Conservation (phyloP, 169 alveolate genomes). For the Plasmodium coatneyi region DNA sequence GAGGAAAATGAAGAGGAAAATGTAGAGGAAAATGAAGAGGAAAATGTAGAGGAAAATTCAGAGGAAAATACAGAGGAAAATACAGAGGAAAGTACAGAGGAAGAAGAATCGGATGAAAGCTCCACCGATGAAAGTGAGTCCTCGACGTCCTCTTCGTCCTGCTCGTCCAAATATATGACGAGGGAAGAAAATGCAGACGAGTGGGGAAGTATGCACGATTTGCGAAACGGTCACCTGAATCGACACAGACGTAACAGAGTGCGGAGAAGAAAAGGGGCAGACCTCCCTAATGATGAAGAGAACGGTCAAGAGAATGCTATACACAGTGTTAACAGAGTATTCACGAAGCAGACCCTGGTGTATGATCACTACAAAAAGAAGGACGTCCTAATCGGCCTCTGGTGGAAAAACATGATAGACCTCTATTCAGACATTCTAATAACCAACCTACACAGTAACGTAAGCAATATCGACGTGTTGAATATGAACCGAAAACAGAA, state of each 20-base stretch:
- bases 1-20: slow-evolving; percentile 35
- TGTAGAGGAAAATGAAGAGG: neutral
- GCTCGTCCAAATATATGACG: slow-evolving; percentile 2
- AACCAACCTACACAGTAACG: slow-evolving; percentile 41
- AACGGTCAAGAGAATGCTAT: neutral
- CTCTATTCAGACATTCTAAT: slow-evolving; percentile 53
- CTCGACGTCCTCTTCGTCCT: slow-evolving; percentile 27
- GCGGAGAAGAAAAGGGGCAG: neutral
- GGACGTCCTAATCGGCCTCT: slow-evolving; percentile 25
- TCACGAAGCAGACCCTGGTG: slow-evolving; percentile 23
- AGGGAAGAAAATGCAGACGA: slow-evolving; percentile 11
- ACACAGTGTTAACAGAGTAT: neutral
- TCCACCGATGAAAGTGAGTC: neutral
- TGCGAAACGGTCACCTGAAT: neutral
- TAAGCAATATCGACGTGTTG: slow-evolving; percentile 39
- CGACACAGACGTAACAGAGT: neutral
- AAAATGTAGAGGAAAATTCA: neutral
- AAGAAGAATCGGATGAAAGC: slow-evolving; percentile 12
- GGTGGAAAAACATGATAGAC: slow-evolving; percentile 68
- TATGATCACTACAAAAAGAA: slow-evolving; percentile 44
- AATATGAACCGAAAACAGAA: slow-evolving; percentile 4
- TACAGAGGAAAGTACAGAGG: slow-evolving; percentile 7
- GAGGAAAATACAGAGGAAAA: neutral
- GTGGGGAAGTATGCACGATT: neutral
- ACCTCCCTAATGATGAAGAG: neutral